Percentiles rank a stretch among this genome's conserved stretches.
These are phyloP conservation scores for Ramularia collo-cygni DNA, from an alignment of 2,329 filamentous ascomycete genomes.

Conservation along the genomic window DNA sequence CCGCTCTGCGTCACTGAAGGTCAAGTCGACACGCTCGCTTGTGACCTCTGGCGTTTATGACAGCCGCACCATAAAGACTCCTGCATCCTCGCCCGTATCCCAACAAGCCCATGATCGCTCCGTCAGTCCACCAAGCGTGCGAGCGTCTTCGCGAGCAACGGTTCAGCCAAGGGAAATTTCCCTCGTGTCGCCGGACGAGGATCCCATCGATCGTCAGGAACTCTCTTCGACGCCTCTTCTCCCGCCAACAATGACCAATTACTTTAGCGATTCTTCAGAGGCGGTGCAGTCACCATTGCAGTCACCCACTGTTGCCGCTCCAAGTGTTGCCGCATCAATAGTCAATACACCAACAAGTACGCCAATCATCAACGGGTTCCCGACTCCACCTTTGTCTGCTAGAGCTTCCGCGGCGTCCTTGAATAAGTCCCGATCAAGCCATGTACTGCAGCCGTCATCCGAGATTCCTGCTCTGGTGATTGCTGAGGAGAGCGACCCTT, in stretches of 20 bases:
- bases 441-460: slow-evolving; percentile 48
- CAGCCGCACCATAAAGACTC: slow-evolving; percentile 29
- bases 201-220: slow-evolving; percentile 47
- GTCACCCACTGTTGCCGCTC: slow-evolving; percentile 70
- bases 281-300: slow-evolving; percentile 73
- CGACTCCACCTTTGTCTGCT: slow-evolving; percentile 68
- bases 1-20: slow-evolving; percentile 62
- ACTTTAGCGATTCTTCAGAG: slow-evolving; percentile 45
- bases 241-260: slow-evolving; percentile 67
- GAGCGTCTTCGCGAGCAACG: slow-evolving; percentile 10
- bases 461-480: slow-evolving; percentile 59
- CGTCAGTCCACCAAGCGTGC: slow-evolving; percentile 12
- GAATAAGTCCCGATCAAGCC: slow-evolving; percentile 40
- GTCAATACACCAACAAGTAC: slow-evolving; percentile 43
- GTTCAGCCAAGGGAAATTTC: slow-evolving; percentile 18
- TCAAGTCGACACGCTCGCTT: slow-evolving; percentile 62
- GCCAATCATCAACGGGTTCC: slow-evolving; percentile 42
- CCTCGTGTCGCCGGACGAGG: slow-evolving; percentile 33
- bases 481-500: slow-evolving; percentile 49
- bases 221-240: slow-evolving; percentile 76
- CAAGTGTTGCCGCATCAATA: slow-evolving; percentile 38
- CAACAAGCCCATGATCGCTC: slow-evolving; percentile 8
- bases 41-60: slow-evolving; percentile 33
- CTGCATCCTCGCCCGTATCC: slow-evolving; percentile 23
- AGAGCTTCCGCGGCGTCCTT: slow-evolving; percentile 75